phyloP scores from a whole-genome alignment of 805 yeast species.

The Metschnikowia rubicola region DNA sequence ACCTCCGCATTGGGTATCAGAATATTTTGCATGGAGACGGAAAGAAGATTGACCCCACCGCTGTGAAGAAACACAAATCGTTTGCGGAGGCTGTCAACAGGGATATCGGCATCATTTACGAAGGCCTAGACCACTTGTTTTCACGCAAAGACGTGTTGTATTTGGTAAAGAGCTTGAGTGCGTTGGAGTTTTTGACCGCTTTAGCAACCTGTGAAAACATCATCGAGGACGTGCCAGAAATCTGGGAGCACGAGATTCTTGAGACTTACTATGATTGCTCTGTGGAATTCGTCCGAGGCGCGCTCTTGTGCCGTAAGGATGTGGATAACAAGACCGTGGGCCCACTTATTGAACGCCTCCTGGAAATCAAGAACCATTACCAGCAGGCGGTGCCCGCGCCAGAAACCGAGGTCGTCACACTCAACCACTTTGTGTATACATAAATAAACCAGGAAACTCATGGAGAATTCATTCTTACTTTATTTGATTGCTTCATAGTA shows the following conservation, averaged over 20 bases:
- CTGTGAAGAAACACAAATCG: slow-evolving; percentile 33
- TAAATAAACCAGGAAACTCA: background rate
- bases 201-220: slow-evolving; percentile 40
- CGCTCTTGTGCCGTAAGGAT: slow-evolving; percentile 52
- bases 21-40: slow-evolving; percentile 41
- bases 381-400: slow-evolving; percentile 37
- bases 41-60: slow-evolving; percentile 38
- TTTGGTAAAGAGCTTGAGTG: slow-evolving; percentile 37
- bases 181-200: slow-evolving; percentile 39
- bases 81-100: slow-evolving; percentile 38
- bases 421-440: slow-evolving; percentile 30
- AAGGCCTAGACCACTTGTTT: slow-evolving; percentile 34
- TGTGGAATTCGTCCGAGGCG: slow-evolving; percentile 59
- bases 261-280: slow-evolving; percentile 75
- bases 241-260: slow-evolving; percentile 58
- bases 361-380: slow-evolving; percentile 28
- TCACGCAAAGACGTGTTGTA: slow-evolving; percentile 39
- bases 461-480: background rate
- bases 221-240: slow-evolving; percentile 32
- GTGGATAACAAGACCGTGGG: slow-evolving; percentile 31
- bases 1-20: slow-evolving; percentile 39
- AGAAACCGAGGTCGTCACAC: slow-evolving; percentile 27
- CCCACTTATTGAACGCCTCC: slow-evolving; percentile 26
- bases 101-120: slow-evolving; percentile 37
- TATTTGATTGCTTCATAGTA: background rate